These are phyloP conservation scores for Esteya vermicola DNA, from an alignment of 2,329 filamentous ascomycete species.

Conservation along the genomic window DNA sequence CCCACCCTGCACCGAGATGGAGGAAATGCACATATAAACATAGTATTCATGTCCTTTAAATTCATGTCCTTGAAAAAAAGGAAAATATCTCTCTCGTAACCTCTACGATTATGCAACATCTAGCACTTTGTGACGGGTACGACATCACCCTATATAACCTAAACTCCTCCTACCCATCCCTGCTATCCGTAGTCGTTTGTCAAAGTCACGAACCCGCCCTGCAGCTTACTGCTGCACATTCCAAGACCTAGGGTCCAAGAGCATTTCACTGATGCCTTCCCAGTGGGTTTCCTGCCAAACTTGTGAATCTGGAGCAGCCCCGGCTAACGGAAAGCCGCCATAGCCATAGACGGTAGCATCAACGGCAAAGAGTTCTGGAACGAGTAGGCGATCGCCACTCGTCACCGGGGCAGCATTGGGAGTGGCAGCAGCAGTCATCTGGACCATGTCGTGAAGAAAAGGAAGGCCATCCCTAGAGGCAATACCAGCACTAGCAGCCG, in stretches of 20 bases:
- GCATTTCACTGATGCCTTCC: neutral
- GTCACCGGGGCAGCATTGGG: no score
- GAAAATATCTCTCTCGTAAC: no score
- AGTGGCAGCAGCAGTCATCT: neutral
- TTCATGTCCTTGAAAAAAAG: no score
- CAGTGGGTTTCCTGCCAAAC: neutral
- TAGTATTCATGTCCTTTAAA: neutral
- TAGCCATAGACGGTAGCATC: neutral
- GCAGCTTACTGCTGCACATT: neutral
- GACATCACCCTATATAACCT: no score
- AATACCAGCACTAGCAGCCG: neutral
- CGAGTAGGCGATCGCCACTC: neutral
- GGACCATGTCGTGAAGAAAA: neutral
- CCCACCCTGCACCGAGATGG: constrained; percentile 7
- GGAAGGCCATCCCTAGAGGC: no score
- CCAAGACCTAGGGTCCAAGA: neutral
- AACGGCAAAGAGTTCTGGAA: neutral
- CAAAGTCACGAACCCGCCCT: no score
- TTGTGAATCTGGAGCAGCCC: neutral
- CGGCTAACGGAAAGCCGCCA: neutral
- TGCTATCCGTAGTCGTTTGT: no score
- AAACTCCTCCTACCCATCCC: no score
- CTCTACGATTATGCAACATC: no score
- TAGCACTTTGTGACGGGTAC: no score
- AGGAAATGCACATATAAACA: neutral